Evolutionary conservation across 345 rosid species (phyloP), one percentile per base, ranked within the genome.

Genomic region (Cardamine resedifolia): DNA sequence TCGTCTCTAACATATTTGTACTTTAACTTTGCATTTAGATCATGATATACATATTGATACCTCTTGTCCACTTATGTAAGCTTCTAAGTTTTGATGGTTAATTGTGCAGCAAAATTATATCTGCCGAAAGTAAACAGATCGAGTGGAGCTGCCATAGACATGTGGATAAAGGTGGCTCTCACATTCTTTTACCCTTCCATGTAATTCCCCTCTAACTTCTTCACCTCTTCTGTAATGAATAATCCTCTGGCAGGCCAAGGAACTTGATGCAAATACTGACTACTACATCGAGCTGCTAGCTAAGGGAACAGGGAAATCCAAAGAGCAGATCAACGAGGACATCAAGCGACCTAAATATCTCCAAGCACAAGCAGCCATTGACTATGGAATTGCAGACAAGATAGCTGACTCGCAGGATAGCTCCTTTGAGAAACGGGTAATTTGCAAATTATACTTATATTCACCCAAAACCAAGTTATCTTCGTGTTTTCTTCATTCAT

Each of bases 371-470:
- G 86, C 82, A 78, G 96, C 95, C 16, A 84, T 91, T 31, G 96
- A 87, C 45, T 91, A 89, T 68, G 99, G 99, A 43, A 65, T 95
- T 49, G 99, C 86, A 30, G 99, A 95, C 83, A 89, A 88, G 81
- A 78, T 89, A 55, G 76, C 88, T 15, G 81, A 79, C 82, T 79
- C 89, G 1, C 80, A 71, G 52, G 88, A 89, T 61, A 56, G 63
- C 26, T 85, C 89, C 14, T 93, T 77, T 21, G 87, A 87, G 80
- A 86, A 81, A 76, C 75, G 86, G 85, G 96, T 89, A 85, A 55
- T 48, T 19, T 59, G 62, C 47, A 43, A 19, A 14, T n/a, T 34
- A 34, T 10, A 19, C 20, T 36, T 44, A 21, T 14, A 52, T 16
- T 21, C 70, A 27, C 31, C 45, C 11, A 36, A 21, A 47, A 38